A percentile compares a stretch with the other conserved stretches of the same genome.
These are phyloP conservation scores for Claviceps spartinae DNA, from an alignment of 2,329 filamentous ascomycete genomes.

Conservation along the genomic window DNA sequence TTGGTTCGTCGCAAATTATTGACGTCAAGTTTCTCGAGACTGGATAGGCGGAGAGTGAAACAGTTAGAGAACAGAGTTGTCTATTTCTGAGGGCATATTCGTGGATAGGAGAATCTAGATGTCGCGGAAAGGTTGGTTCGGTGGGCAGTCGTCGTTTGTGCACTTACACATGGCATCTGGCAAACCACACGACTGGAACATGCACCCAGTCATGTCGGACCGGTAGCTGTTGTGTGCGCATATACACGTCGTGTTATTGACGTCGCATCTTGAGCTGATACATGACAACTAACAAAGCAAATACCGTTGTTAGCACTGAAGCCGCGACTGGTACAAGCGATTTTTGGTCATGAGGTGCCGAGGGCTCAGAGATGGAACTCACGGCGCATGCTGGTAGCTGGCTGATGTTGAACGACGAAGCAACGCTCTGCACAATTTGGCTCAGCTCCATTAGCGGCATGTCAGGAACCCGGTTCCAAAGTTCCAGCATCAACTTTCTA, in stretches of 20 bases:
- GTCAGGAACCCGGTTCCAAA: background rate
- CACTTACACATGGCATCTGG: slow-evolving; percentile 2
- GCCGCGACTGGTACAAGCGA: too few relatives aligned
- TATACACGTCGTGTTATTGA: slow-evolving; percentile 9
- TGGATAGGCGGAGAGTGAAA: background rate
- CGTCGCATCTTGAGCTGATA: slow-evolving; percentile 6
- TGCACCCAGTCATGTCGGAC: slow-evolving; percentile 12
- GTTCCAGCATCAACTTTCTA: background rate
- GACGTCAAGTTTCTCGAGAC: slow-evolving; percentile 10
- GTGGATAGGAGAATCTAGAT: background rate
- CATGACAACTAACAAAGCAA: slow-evolving; percentile 9
- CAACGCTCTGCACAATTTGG: background rate
- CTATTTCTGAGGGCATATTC: too few relatives aligned
- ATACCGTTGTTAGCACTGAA: background rate
- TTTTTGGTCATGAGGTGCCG: background rate
- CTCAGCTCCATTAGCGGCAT: background rate
- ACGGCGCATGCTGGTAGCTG: slow-evolving; percentile 1
- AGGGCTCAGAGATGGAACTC: background rate
- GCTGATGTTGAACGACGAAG: background rate
- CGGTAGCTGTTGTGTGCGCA: slow-evolving; percentile 2
- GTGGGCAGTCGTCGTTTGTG: background rate
- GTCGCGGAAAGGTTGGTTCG: background rate
- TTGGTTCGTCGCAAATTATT: slow-evolving; percentile 10
- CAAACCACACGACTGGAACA: slow-evolving; percentile 9
- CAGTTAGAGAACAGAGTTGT: too few relatives aligned